These are phyloP conservation scores for Alternaria sp. DNA, from an alignment of 2,329 filamentous ascomycete genomes.

Conservation along the genomic window DNA sequence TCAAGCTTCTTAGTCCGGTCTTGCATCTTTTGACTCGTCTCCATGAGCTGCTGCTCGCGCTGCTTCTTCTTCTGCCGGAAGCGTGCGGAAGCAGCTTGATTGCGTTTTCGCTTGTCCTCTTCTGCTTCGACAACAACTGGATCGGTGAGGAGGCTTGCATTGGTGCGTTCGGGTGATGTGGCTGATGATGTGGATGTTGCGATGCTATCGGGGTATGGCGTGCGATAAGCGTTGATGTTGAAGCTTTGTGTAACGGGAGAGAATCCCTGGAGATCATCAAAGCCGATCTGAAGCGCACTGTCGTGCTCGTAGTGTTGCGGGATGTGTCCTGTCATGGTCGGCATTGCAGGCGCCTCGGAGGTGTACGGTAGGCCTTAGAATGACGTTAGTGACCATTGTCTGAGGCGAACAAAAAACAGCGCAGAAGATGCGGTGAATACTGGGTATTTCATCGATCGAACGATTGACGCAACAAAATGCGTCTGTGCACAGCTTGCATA, in stretches of 20 bases:
- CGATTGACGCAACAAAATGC: neutral
- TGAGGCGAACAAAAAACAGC: slow-evolving; percentile 3
- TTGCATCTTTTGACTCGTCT: slow-evolving; percentile 69
- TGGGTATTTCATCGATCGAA: slow-evolving; percentile 8
- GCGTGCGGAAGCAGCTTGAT: slow-evolving; percentile 85
- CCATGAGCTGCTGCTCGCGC: slow-evolving; percentile 76
- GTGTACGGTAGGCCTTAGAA: slow-evolving; percentile 38
- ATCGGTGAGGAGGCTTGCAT: slow-evolving; percentile 25
- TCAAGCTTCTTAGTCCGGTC: slow-evolving; percentile 79
- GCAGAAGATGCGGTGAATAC: neutral
- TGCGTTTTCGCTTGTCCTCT: slow-evolving; percentile 87
- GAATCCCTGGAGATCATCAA: slow-evolving; percentile 41
- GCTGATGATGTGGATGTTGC: slow-evolving; percentile 37
- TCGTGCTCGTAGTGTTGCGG: slow-evolving; percentile 34
- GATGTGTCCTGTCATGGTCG: slow-evolving; percentile 37
- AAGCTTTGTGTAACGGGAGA: slow-evolving; percentile 36
- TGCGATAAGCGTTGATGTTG: slow-evolving; percentile 33
- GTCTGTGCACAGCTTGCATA: slow-evolving; percentile 19
- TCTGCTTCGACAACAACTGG: slow-evolving; percentile 62
- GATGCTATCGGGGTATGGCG: slow-evolving; percentile 44
- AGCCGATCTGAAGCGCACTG: slow-evolving; percentile 23
- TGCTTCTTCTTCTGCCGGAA: slow-evolving; percentile 98
- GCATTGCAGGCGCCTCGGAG: slow-evolving; percentile 27
- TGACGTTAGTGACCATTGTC: slow-evolving; percentile 32
- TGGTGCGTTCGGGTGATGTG: slow-evolving; percentile 29